Percentiles rank a stretch among this genome's conserved stretches.
phyloP scores from a whole-genome alignment of 345 rosid species.

The Linum tenue region DNA sequence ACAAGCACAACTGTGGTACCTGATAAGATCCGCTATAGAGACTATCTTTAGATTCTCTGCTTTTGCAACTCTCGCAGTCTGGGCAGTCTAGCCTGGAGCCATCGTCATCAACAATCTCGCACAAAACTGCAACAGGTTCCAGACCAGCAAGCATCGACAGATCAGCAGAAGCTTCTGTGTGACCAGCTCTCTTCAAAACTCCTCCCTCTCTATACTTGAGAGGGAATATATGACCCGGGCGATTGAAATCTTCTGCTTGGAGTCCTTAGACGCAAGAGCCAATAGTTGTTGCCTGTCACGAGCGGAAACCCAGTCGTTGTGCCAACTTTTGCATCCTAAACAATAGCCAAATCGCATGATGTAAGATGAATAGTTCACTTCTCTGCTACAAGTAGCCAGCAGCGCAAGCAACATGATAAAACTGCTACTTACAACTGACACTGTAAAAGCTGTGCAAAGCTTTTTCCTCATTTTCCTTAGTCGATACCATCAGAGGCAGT shows the following conservation, averaged over 20 bases:
- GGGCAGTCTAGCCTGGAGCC: conserved; percentile 29
- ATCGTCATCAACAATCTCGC: conserved; percentile 30
- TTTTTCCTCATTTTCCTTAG: conserved; percentile 8
- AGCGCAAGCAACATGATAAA: not conserved
- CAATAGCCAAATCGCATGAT: not conserved
- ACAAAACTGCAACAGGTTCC: conserved; percentile 26
- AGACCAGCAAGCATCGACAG: conserved; percentile 23
- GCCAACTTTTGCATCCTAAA: conserved; percentile 24
- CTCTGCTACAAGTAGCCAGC: not conserved
- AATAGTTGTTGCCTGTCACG: conserved; percentile 21
- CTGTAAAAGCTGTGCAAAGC: conserved; percentile 5
- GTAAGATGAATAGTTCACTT: not conserved
- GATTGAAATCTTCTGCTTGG: conserved; percentile 23
- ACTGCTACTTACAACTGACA: not conserved
- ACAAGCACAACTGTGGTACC: conserved; percentile 9
- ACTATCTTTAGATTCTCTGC: conserved; percentile 22
- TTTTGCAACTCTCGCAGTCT: conserved; percentile 22
- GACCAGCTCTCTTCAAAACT: conserved; percentile 28
- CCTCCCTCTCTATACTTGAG: conserved; percentile 28
- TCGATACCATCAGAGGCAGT: conserved; percentile 6
- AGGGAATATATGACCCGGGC: conserved; percentile 30
- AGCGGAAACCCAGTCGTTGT: conserved; percentile 29
- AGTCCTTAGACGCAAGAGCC: conserved; percentile 22
- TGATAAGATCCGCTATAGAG: conserved; percentile 23
- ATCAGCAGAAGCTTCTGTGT: conserved; percentile 28